Base-by-base conservation (phyloP, 371 early-diverging fungal genomes). In the Mucor lusitanicus region DNA sequence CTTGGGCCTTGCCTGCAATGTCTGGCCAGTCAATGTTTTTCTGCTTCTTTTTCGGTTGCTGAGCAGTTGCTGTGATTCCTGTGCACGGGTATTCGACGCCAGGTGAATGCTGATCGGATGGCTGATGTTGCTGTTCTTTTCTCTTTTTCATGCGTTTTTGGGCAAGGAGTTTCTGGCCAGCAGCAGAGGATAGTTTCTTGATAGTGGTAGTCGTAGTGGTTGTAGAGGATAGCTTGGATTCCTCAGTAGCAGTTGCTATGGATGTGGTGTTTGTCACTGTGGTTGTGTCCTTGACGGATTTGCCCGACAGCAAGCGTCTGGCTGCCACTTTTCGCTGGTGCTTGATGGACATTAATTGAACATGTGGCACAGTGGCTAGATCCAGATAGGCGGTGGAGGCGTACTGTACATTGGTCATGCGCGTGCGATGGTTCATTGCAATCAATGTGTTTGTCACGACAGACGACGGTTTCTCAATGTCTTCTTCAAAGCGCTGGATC, bases 1-100 rank as follows among this genome's bases (percentile, higher is more conserved):
- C 76, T 32, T 77, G 75, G 15, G 73, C 70, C 64, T 82, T 75
- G 62, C 82, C 79, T 0, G 83, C 70, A 40, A 80, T 74, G 27
- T 63, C 63, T 50, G 63, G 63, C 63, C 81, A 80, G 61, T 76
- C 76, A 35, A 77, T 46, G 42, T 68, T 63, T 46, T 78, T 69
- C 44, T 80, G 32, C 33, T 37, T 54, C 17, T 39, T 63, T 35
- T 63, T 63, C 11, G 37, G 23, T 3, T 62, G 62, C 35, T 59
- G 78, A 61, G 70, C 64, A 67, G 68, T 78, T 40, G 64, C 76
- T 54, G 63, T 63, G n/a, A 63, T 63, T 9, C 63, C 63, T 54
- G 54, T 54, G 32, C 15, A 42, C 8, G n/a, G 23, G 32, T 15
- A 13, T 7, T 21, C 9, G 6, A 25, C 12, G 28, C 48, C 27